A percentile compares a stretch with the other conserved stretches of the same genome.
Conservation (phyloP, 176 grass and related monocot genomes). For the Dendrocalamus sinicus region DNA sequence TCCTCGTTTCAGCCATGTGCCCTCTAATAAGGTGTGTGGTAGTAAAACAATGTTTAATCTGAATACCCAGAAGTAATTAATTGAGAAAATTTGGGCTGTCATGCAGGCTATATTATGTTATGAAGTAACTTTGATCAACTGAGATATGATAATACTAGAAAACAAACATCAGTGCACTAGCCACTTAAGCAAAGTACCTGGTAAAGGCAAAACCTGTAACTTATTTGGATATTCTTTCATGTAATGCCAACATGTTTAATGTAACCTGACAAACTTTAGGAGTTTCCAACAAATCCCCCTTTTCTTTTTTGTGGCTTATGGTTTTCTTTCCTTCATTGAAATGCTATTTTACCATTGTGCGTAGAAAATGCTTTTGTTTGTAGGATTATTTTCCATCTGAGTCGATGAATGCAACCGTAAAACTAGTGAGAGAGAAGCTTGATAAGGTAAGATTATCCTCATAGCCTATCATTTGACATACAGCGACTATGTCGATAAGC, state of each 20-base stretch:
- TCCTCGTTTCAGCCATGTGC: constrained; percentile 65
- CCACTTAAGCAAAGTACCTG: not conserved
- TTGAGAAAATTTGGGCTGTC: not conserved
- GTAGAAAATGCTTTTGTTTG: not conserved
- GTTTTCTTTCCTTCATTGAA: not conserved
- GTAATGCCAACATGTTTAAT: not conserved
- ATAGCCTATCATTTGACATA: not conserved
- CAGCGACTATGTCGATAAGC: not conserved
- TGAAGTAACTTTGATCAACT: not conserved
- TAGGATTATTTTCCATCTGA: constrained; percentile 89
- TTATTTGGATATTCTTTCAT: not conserved
- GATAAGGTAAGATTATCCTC: constrained; percentile 56
- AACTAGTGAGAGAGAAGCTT: constrained; percentile 74
- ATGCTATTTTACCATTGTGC: constrained; percentile 2
- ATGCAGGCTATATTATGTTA: not conserved
- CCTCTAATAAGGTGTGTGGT: constrained; percentile 75
- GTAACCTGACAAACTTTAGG: not conserved
- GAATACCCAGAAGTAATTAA: not conserved
- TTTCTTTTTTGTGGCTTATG: not conserved
- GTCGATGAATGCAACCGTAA: constrained; percentile 83
- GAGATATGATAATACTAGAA: constrained; percentile 3
- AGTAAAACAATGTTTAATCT: constrained; percentile 2
- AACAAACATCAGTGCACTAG: not conserved
- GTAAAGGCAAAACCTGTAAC: not conserved
- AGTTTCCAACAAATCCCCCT: not conserved